phyloP scores from a whole-genome alignment of 108 stramenopile species.

The Conticribra guillardii region DNA sequence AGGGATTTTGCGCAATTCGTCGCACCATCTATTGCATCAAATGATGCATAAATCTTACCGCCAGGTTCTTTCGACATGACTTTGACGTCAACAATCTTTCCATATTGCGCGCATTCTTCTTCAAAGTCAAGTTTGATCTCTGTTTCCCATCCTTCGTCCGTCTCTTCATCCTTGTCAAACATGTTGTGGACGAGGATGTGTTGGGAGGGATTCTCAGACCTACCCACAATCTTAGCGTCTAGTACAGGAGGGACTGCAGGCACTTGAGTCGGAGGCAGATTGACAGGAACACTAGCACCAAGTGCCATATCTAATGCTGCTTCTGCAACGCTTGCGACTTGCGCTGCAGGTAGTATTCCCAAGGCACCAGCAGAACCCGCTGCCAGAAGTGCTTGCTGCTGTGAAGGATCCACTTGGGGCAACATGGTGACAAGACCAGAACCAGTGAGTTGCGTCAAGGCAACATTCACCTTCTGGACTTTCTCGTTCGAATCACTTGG shows the following conservation, averaged over 20 bases:
- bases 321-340: slow-evolving; percentile 48
- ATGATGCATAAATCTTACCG: slow-evolving; percentile 90
- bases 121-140: slow-evolving; percentile 91
- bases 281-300: slow-evolving; percentile 36
- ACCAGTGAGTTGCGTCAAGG: slow-evolving; percentile 56
- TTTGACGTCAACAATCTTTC: slow-evolving; percentile 65
- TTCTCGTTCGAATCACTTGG: slow-evolving; percentile 77
- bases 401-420: slow-evolving; percentile 32
- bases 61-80: slow-evolving; percentile 87
- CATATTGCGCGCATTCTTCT: slow-evolving; percentile 91
- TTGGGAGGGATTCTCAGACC: slow-evolving; percentile 48
- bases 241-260: slow-evolving; percentile 15
- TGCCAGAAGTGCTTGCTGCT: slow-evolving; percentile 41
- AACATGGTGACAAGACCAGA: slow-evolving; percentile 46
- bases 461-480: slow-evolving; percentile 62
- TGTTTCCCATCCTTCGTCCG: slow-evolving; percentile 85
- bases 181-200: slow-evolving; percentile 90
- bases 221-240: slow-evolving; percentile 46
- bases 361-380: slow-evolving; percentile 49
- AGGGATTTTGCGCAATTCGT: slow-evolving; percentile 82
- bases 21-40: slow-evolving; percentile 72
- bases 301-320: slow-evolving; percentile 52
- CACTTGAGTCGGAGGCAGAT: slow-evolving; percentile 18
- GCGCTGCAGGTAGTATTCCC: slow-evolving; percentile 37
- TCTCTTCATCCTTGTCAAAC: slow-evolving; percentile 94